Evolutionary conservation across 1,284 basidiomycete species (phyloP).

Genomic region (Heterobasidion irregulare): DNA sequence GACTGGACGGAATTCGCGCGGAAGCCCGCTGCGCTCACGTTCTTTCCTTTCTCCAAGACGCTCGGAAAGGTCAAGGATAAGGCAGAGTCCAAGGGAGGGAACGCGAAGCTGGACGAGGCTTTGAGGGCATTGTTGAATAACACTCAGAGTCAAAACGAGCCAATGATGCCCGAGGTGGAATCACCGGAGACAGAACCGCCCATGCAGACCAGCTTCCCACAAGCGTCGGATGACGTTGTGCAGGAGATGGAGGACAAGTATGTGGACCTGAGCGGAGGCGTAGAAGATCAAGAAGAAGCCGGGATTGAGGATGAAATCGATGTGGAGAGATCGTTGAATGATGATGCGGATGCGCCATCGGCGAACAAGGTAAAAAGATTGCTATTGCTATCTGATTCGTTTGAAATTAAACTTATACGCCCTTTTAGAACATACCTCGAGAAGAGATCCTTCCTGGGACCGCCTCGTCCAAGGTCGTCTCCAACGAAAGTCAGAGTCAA

Average conservation of each 20-base stretch:
- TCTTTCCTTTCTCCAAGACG: background rate
- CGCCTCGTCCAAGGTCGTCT: background rate
- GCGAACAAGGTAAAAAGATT: background rate
- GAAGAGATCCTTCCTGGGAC: background rate
- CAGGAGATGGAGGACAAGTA: slow-evolving; percentile 1
- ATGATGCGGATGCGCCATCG: background rate
- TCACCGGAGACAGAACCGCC: background rate
- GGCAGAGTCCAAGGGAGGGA: background rate
- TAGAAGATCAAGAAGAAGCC: background rate
- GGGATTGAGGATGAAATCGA: background rate
- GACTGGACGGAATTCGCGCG: background rate
- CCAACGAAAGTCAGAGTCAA: slow-evolving; percentile 2
- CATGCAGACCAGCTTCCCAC: background rate
- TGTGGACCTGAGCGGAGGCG: background rate
- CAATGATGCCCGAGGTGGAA: background rate
- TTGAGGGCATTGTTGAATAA: background rate
- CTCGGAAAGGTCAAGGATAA: background rate
- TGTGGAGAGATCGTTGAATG: background rate
- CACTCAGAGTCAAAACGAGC: background rate
- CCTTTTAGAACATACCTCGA: background rate
- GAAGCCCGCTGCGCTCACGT: background rate
- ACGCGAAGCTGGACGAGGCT: background rate
- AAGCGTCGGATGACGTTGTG: background rate
- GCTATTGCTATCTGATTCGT: background rate
- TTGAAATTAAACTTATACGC: background rate